These are phyloP conservation scores for Gossypium aridum DNA, from an alignment of 441 rosid genomes.

Conservation along the genomic window DNA sequence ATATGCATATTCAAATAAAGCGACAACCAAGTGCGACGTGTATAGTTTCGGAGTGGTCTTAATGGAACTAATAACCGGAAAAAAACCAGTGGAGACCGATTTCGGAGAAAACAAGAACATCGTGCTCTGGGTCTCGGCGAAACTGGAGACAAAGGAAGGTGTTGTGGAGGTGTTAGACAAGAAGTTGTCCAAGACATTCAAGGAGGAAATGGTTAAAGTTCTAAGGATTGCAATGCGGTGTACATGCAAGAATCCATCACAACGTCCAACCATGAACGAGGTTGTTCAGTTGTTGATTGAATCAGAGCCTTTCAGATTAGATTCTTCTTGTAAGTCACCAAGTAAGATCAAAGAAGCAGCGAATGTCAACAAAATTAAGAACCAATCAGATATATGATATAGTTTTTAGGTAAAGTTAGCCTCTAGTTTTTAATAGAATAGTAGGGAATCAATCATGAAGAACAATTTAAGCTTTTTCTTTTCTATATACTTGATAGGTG, in stretches of 20 bases:
- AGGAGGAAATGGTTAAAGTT: slow-evolving; percentile 61
- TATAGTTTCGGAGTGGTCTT: slow-evolving; percentile 90
- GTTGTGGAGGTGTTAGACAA: slow-evolving; percentile 69
- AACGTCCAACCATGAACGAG: slow-evolving; percentile 81
- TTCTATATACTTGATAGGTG: slow-evolving; percentile 10
- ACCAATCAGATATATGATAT: slow-evolving; percentile 25
- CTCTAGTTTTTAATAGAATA: slow-evolving; percentile 9
- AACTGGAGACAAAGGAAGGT: slow-evolving; percentile 71
- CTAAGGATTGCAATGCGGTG: slow-evolving; percentile 77
- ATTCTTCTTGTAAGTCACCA: slow-evolving; percentile 34
- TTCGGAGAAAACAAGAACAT: slow-evolving; percentile 86
- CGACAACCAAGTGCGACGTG: slow-evolving; percentile 91
- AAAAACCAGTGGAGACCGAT: slow-evolving; percentile 66
- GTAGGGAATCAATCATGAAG: slow-evolving; percentile 21
- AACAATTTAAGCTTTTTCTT: slow-evolving; percentile 1
- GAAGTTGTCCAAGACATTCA: slow-evolving; percentile 46
- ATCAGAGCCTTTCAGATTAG: slow-evolving; percentile 57
- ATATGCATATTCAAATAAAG: slow-evolving; percentile 76
- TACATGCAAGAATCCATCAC: slow-evolving; percentile 52
- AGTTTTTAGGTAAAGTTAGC: slow-evolving; percentile 16
- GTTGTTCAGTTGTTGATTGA: slow-evolving; percentile 72
- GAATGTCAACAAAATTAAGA: slow-evolving; percentile 39
- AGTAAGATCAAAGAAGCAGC: slow-evolving; percentile 47
- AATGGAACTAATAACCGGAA: slow-evolving; percentile 86
- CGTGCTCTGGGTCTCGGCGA: slow-evolving; percentile 65